These are phyloP conservation scores for Prunus mira DNA, from an alignment of 306 rosid species.

Conservation along the genomic window DNA sequence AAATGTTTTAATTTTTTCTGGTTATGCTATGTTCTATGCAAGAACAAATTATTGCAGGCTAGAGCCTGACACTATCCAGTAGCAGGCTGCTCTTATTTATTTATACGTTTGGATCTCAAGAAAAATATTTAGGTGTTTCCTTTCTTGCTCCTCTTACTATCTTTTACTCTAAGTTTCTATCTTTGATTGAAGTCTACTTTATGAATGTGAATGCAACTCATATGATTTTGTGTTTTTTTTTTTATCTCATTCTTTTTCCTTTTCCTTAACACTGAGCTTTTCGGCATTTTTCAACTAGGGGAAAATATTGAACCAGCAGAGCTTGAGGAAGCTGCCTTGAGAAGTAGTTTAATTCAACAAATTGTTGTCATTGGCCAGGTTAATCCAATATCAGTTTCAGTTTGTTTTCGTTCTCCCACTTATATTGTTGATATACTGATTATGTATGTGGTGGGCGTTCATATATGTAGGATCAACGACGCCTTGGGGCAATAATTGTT, in stretches of 20 bases:
- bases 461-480: conserved; percentile 73
- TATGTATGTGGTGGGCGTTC: conserved; percentile 17
- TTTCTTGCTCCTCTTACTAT: no score
- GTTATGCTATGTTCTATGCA: not conserved
- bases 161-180: no score
- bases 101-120: no score
- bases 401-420: not conserved
- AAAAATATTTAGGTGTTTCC: no score
- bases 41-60: not conserved
- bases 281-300: conserved; percentile 41
- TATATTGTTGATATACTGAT: not conserved
- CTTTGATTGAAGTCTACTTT: not conserved
- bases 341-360: conserved; percentile 78
- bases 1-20: not conserved
- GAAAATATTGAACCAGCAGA: conserved; percentile 88
- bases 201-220: not conserved
- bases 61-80: not conserved
- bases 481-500: conserved; percentile 86
- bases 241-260: not conserved
- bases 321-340: conserved; percentile 89
- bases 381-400: not conserved
- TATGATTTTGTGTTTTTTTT: not conserved
- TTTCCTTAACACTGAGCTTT: not conserved
- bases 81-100: no score
- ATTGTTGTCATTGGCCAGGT: conserved; percentile 96